Base-by-base conservation (phyloP, 2,329 filamentous ascomycete species). In the Cadophora luteo-olivacea region DNA sequence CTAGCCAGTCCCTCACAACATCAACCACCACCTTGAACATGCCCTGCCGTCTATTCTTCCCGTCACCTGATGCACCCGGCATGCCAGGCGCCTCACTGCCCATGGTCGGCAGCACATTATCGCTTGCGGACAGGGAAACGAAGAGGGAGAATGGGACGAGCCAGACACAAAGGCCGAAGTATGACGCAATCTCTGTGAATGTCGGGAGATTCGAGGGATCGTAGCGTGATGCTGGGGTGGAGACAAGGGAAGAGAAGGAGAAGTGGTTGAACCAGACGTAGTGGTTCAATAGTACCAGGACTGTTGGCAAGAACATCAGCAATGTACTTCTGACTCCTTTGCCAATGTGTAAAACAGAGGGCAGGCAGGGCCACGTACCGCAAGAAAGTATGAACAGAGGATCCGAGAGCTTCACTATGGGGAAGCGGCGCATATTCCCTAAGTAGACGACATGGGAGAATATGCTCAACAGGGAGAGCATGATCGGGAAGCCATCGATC, bases 251-350 rank as follows among this genome's bases (percentile, higher is more conserved):
- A 66, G 86, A 84, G 66, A 84, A 81, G 68, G 92, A 95, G 80
- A 99, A 99, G 81, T 98, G 91, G 67, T 88, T 88, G 84, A 99
- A 98, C 95, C 96, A 99, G 62, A 97, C 84, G 81, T 93, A 97
- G 80, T 99, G 96, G 80, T 99, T 97, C 45, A 91, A 75, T 1
- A 97, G 84, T 12, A 99, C 96, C 41, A 98, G 86, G 2, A 88
- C 89, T 93, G 68, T 22, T 41, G 7, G 12, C 16, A 29, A 11
- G 11, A 22, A 19, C 66, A 25, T 79, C 67, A 78, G 74, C 66
- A 41, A 22, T 24, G 45, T 36, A n/a, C 22, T 36, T 55, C 32
- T 9, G 45, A 6, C 5, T 49, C 9, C n/a, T 8, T 22, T 22
- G 5, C 1, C 19, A 22, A 22, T 49, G 41, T 49, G 6, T 60